A percentile compares a stretch with the other conserved stretches of the same genome.
Conservation (phyloP, 2,329 filamentous ascomycete species). For the Diplodia corticola region DNA sequence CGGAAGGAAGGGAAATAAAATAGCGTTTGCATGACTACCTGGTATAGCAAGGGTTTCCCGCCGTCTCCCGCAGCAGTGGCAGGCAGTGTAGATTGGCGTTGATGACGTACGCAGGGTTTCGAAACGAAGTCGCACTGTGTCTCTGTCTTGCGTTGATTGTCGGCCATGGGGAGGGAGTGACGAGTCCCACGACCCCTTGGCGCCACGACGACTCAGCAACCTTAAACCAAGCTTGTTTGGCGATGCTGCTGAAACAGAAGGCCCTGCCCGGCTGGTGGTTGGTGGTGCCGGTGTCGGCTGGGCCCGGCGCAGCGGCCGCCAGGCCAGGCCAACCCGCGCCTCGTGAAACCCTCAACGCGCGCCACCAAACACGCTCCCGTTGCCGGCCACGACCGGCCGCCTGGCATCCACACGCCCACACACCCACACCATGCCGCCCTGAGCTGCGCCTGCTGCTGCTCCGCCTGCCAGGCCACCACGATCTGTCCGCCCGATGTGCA, state of each 20-base stretch:
- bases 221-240: conserved; percentile 17
- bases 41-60: neutral
- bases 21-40: neutral
- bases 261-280: neutral
- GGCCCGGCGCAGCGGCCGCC: neutral
- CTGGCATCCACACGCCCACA: neutral
- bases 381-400: too few relatives aligned
- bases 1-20: neutral
- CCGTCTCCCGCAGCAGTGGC: neutral
- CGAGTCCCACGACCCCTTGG: conserved; percentile 10
- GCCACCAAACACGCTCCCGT: neutral
- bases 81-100: conserved; percentile 1
- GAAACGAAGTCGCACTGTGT: neutral
- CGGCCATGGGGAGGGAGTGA: conserved; percentile 1
- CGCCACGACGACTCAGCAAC: conserved; percentile 20
- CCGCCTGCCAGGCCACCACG: conserved; percentile 2
- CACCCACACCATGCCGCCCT: neutral
- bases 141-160: conserved; percentile 4
- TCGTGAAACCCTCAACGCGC: conserved; percentile 5
- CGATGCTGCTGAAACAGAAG: neutral
- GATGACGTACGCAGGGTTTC: conserved; percentile 12
- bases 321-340: neutral
- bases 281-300: conserved; percentile 9
- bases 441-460: neutral
- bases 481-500: neutral